Evolutionary conservation across 1,284 basidiomycete species (phyloP), one percentile per base, ranked within the genome.

Genomic region (Xerocomus nothofagi): DNA sequence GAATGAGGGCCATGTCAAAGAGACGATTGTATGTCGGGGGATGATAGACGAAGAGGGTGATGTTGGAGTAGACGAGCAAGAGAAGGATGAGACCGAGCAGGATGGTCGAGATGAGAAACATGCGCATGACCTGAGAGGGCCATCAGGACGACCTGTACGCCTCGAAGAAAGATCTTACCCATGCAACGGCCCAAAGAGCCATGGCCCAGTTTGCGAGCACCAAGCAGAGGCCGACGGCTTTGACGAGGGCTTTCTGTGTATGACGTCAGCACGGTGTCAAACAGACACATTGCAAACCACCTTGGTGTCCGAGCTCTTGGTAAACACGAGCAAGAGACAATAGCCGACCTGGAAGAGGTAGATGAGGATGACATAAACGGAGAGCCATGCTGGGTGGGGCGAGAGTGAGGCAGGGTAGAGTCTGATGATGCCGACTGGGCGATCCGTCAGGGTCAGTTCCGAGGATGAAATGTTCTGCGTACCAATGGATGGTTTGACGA

Each of bases 161-260:
- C 3, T 5, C 2, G 6, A 9, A 18, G 3, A 33, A 30, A 2
- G 8, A 5, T 60, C 78, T 29, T 58, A 92, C 88, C 81, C 88
- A 94, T 55, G 85, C 74, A 34, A 94, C 79, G 0, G 88, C 88
- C 90, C 91, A 95, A 3, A 81, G 68, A 0, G 88, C 91, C 80
- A 92, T 86, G 7, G 88, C 60, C 78, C 89, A 87, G 63, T 96
- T 94, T 4, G 88, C 80, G 23, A 90, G 64, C 0, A 93, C 88
- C 37, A 95, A 78, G 1, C 86, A 77, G 4, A 88, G 65, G 0
- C 92, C 92, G 10, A 93, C 87, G 6, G 84, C 91, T 58, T 88
- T 82, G 1, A 86, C 78, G 6, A 92, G 68, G 0, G 87, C 79
- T 45, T 71, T 76, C 82, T 87, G 53, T 20, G 37, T 4, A 17